Evolutionary conservation across 352 stramenopile genomes (phyloP).

Genomic region (Elongisporangium undulatum): DNA sequence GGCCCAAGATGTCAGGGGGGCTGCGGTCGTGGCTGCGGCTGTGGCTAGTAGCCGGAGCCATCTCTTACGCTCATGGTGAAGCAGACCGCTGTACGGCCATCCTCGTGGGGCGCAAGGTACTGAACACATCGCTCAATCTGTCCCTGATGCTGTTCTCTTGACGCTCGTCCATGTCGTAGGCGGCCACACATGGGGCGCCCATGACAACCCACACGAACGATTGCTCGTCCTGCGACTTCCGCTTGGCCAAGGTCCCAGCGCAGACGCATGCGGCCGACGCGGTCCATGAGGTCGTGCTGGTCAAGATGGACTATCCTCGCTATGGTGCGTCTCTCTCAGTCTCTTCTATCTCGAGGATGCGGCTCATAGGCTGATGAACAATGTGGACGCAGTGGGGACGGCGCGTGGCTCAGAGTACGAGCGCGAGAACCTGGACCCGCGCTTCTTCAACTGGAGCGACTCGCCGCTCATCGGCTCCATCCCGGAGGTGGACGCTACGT

Average conservation of each 20-base stretch:
- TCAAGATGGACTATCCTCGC: conserved; percentile 60
- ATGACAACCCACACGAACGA: conserved; percentile 86
- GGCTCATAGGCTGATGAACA: conserved; percentile 5
- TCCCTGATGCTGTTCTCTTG: not conserved
- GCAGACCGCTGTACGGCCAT: conserved; percentile 78
- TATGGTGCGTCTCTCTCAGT: conserved; percentile 41
- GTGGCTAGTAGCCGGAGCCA: not conserved
- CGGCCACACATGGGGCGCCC: conserved; percentile 51
- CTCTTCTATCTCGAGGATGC: conserved; percentile 1
- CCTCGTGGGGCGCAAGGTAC: conserved; percentile 68
- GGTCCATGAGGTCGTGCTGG: conserved; percentile 54
- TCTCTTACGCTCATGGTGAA: conserved; percentile 1
- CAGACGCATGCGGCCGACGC: conserved; percentile 36
- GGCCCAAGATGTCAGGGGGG: no score
- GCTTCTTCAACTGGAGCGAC: conserved; percentile 64
- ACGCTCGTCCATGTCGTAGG: conserved; percentile 18
- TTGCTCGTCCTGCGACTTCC: conserved; percentile 81
- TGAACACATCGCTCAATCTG: not conserved
- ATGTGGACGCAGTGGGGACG: conserved; percentile 33
- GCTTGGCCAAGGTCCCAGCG: conserved; percentile 70
- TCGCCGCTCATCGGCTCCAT: conserved; percentile 64
- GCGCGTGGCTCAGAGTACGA: conserved; percentile 60
- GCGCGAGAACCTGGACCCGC: conserved; percentile 56
- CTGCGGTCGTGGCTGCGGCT: not conserved
- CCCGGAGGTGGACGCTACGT: conserved; percentile 56